Evolutionary conservation across 1,284 basidiomycete genomes (phyloP).

Genomic region (Naganishia sp.): DNA sequence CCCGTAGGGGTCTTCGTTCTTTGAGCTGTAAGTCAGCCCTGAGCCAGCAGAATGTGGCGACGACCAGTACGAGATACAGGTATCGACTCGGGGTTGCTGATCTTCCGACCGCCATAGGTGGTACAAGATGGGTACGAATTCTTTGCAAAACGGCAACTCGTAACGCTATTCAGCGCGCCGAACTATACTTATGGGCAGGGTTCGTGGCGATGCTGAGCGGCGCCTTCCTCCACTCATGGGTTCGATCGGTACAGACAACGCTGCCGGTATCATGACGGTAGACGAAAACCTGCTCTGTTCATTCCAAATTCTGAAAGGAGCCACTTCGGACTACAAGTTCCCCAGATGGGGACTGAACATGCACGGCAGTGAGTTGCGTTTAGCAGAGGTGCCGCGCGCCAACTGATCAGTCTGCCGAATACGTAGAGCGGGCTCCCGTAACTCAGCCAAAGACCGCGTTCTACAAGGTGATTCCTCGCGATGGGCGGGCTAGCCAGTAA

Average conservation of each 20-base stretch:
- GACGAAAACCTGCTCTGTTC: conserved; percentile 85
- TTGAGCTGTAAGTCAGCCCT: no score
- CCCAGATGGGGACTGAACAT: conserved; percentile 14
- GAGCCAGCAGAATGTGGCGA: no score
- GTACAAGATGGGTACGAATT: conserved; percentile 59
- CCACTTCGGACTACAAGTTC: conserved; percentile 7
- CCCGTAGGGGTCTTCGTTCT: no score
- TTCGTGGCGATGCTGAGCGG: background rate
- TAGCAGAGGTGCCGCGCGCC: background rate
- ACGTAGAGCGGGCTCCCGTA: conserved; percentile 5
- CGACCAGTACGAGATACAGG: no score
- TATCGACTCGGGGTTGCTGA: no score
- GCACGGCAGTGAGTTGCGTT: conserved; percentile 16
- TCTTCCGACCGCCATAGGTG: background rate
- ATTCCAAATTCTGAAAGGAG: conserved; percentile 14
- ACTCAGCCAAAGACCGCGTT: conserved; percentile 6
- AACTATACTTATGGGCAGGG: conserved; percentile 50
- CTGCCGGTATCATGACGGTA: conserved; percentile 96
- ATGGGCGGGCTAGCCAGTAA: background rate
- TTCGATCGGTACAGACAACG: conserved; percentile 62
- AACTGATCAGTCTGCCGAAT: background rate
- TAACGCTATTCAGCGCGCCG: conserved; percentile 58
- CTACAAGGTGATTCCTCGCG: background rate
- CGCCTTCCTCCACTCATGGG: background rate
- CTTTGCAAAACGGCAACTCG: conserved; percentile 57